These are phyloP conservation scores for Lactifluus hygrophoroides DNA, from an alignment of 768 basidiomycete species.

Conservation along the genomic window DNA sequence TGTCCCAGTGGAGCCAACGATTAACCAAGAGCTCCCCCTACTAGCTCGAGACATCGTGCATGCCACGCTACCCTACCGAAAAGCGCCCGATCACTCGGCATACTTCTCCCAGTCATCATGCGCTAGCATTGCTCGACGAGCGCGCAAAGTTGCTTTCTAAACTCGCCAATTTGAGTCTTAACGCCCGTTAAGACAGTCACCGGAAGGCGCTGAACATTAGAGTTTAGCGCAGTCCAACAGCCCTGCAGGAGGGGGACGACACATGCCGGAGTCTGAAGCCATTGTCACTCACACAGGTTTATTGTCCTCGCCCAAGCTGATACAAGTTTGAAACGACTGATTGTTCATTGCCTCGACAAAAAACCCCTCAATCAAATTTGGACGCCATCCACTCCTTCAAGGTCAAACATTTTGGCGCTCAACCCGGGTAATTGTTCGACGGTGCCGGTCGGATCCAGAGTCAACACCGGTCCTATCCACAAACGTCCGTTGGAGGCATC, in stretches of 20 bases:
- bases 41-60: background rate
- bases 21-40: background rate
- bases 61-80: background rate
- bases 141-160: slow-evolving; percentile 48
- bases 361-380: background rate
- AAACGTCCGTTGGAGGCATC: background rate
- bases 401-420: background rate
- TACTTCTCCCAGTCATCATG: slow-evolving; percentile 36
- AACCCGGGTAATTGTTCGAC: slow-evolving; percentile 5
- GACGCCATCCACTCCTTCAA: background rate
- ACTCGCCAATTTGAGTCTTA: slow-evolving; percentile 37
- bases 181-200: background rate
- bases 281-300: background rate
- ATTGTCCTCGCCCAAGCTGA: slow-evolving; percentile 1
- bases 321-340: background rate
- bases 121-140: slow-evolving; percentile 46
- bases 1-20: background rate
- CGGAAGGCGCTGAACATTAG: slow-evolving; percentile 1
- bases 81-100: slow-evolving; percentile 26
- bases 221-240: background rate
- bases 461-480: background rate
- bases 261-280: slow-evolving; percentile 1
- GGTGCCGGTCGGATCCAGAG: background rate
- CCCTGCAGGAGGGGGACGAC: background rate
- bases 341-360: background rate